Evolutionary conservation across 1,284 basidiomycete species (phyloP).

Genomic region (Melampsora americana): DNA sequence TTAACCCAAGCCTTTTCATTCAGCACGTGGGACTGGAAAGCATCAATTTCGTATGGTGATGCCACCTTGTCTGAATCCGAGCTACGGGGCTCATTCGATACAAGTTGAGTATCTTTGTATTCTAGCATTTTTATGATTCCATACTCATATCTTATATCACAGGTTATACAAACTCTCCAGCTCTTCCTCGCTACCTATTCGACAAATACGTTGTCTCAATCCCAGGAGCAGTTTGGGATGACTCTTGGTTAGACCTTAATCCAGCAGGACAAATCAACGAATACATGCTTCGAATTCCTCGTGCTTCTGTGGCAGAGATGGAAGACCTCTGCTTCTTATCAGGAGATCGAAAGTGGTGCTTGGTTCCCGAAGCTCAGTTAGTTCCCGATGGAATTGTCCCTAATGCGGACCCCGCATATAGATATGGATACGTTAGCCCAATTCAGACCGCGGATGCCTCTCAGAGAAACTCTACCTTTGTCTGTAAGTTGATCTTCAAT

Average conservation of each 20-base stretch:
- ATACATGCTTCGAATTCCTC: conserved; percentile 43
- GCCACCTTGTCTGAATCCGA: conserved; percentile 19
- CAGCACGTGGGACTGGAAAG: conserved; percentile 44
- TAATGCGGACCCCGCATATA: conserved; percentile 40
- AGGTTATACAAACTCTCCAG: conserved; percentile 42
- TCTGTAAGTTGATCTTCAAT: conserved; percentile 26
- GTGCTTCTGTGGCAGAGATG: conserved; percentile 44
- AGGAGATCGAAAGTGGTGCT: conserved; percentile 29
- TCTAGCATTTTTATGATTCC: not conserved
- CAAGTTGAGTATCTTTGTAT: conserved; percentile 21
- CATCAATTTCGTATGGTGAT: conserved; percentile 40
- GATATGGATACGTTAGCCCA: conserved; percentile 43
- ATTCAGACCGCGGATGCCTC: conserved; percentile 15
- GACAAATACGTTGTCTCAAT: conserved; percentile 44
- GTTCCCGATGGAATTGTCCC: conserved; percentile 43
- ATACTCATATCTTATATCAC: not conserved
- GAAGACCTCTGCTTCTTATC: conserved; percentile 43
- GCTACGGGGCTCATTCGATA: conserved; percentile 31
- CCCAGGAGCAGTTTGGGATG: conserved; percentile 43
- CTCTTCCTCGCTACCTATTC: conserved; percentile 32
- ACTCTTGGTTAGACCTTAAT: conserved; percentile 36
- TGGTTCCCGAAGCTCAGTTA: conserved; percentile 42
- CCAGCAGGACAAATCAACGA: conserved; percentile 34
- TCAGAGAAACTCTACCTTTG: conserved; percentile 26
- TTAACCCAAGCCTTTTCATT: not conserved